Evolutionary conservation across 148 eudicot species (phyloP), one percentile per base, ranked within the genome.

Genomic region (Pharnaceum exiguum): DNA sequence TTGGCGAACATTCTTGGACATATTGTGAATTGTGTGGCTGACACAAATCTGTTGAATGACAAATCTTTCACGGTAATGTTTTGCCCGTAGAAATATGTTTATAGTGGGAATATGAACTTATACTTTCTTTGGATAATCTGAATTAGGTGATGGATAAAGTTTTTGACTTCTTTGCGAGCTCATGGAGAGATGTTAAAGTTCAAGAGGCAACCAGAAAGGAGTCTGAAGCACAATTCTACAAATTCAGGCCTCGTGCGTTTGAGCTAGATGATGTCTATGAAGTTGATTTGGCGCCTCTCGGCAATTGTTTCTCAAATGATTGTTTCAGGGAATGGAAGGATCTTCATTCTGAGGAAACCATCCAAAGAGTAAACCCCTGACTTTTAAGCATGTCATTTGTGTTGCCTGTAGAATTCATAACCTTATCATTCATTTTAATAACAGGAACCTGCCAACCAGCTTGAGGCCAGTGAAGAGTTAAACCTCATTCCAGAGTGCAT

Each of bases 271-370:
- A 69, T 62, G 79, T 84, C 11, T 80, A 80, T 68, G 89, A 86
- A 40, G 37, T 86, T 65, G 91, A 89, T 57, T 51, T 83, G 50
- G 82, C 99, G 26, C 55, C 76, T 50, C 76, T 80, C 1, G 60
- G 72, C 35, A 68, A 66, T 69, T 74, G 82, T 24, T 75, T 78
- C 63, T 54, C 77, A 23, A 74, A 57, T 42, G 94, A 83, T 48
- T 73, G 76, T 56, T 85, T 85, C 54, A 63, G 66, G 27, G 96
- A 94, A 64, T 89, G 99, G 99, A 83, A 86, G 59, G 96, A 86
- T 23, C 60, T 82, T 46, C 57, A 63, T 16, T 87, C 66, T 35
- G 83, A 86, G 65, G 91, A 76, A 31, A 55, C 48, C 30, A 33
- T 19, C 51, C 75, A 62, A 57, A 71, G 55, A 81, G 93, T 86